phyloP scores from a whole-genome alignment of 2,329 filamentous ascomycete genomes.

The Tolypocladium guangdongense region DNA sequence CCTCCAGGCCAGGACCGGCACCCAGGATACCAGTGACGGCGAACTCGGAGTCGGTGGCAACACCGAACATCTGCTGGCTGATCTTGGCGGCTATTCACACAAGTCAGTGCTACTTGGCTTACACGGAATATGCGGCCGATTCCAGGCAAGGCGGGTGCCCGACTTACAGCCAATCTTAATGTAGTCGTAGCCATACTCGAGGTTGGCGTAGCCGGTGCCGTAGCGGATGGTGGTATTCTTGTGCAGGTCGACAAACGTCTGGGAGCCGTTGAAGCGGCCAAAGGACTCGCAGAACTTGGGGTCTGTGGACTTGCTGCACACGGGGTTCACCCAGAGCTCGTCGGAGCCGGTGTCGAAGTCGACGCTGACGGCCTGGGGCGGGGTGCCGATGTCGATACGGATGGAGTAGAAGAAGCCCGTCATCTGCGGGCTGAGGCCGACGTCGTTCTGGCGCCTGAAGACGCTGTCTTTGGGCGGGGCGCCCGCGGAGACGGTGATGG shows the following conservation, averaged over 20 bases:
- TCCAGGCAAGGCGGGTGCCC: not conserved
- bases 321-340: conserved; percentile 32
- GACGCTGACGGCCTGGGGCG: conserved; percentile 25
- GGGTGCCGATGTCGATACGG: conserved; percentile 25
- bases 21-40: conserved; percentile 23
- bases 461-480: conserved; percentile 15
- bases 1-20: conserved; percentile 18
- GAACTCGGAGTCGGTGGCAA: conserved; percentile 19
- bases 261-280: conserved; percentile 19
- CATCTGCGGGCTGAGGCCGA: conserved; percentile 12
- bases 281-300: conserved; percentile 15
- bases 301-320: conserved; percentile 21
- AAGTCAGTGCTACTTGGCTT: not conserved
- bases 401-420: conserved; percentile 27
- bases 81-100: conserved; percentile 15
- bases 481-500: conserved; percentile 15
- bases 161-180: conserved; percentile 22
- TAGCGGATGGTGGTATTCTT: conserved; percentile 16
- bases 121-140: too few relatives aligned
- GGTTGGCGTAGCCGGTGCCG: conserved; percentile 19
- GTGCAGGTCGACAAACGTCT: conserved; percentile 16
- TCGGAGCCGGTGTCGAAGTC: conserved; percentile 30
- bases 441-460: conserved; percentile 17
- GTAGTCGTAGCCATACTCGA: conserved; percentile 23
- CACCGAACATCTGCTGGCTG: conserved; percentile 24